phyloP scores from a whole-genome alignment of 768 basidiomycete genomes.

The Calocybe indica region DNA sequence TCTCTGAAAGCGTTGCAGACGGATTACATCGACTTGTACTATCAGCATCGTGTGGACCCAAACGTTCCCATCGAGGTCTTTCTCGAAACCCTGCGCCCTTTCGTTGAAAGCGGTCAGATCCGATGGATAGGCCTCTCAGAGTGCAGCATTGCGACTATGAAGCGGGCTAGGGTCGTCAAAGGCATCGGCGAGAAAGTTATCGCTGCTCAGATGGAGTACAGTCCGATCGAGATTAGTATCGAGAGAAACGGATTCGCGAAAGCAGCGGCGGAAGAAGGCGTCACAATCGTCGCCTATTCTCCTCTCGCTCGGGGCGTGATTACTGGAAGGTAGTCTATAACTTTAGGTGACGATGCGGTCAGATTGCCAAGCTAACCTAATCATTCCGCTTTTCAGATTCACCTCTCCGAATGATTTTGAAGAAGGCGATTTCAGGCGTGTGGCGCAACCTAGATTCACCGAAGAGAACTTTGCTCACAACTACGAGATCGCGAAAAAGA shows the following conservation, averaged over 20 bases:
- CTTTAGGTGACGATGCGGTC: slow-evolving; percentile 2
- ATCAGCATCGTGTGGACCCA: slow-evolving; percentile 29
- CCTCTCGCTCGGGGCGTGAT: slow-evolving; percentile 45
- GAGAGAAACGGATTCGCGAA: slow-evolving; percentile 34
- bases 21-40: slow-evolving; percentile 9
- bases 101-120: slow-evolving; percentile 15
- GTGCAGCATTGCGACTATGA: slow-evolving; percentile 33
- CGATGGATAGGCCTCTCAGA: slow-evolving; percentile 51
- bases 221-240: slow-evolving; percentile 37
- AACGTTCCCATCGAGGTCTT: slow-evolving; percentile 41
- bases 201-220: slow-evolving; percentile 39
- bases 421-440: slow-evolving; percentile 27
- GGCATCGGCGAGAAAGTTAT: slow-evolving; percentile 26
- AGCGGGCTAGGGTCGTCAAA: slow-evolving; percentile 42
- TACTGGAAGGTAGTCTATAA: slow-evolving; percentile 35
- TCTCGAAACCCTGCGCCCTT: slow-evolving; percentile 2
- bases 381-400: slow-evolving; percentile 7
- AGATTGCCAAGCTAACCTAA: neutral
- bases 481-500: slow-evolving; percentile 26
- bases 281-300: slow-evolving; percentile 40
- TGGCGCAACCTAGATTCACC: slow-evolving; percentile 27
- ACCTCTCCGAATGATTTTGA: slow-evolving; percentile 36
- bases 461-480: slow-evolving; percentile 38
- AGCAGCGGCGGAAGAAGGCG: slow-evolving; percentile 35
- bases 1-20: neutral